Evolutionary conservation across 2,329 filamentous ascomycete genomes (phyloP), one percentile per base, ranked within the genome.

Genomic region (Xylaria sp.): DNA sequence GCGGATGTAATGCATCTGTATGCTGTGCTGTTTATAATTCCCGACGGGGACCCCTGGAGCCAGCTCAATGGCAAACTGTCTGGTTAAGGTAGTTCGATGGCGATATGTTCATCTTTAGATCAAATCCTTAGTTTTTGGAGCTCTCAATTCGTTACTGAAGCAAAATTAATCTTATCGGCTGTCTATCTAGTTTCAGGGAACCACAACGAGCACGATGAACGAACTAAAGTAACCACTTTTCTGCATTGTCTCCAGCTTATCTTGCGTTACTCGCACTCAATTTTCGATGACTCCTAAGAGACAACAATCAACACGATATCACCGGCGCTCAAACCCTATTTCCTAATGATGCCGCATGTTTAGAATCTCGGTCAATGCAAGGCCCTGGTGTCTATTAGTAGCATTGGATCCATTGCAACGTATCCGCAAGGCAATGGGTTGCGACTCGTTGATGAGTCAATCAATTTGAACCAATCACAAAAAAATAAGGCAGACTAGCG

Each of bases 1-100:
- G 46, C 86, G 83, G 66, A 88, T 83, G 79, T 89, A 89, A 72
- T 89, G 86, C 87, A 89, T 89, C 20, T 48, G n/a, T 46, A 17
- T 61, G 36, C 31, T 2, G 49, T 63, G 53, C 33, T 7, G 6
- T 23, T 28, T 38, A 33, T 46, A 15, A 6, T 10, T 53, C 46
- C 33, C 11, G 33, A 26, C 38, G 28, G n/a, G 40, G 7, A 11
- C 10, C 1, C n/a, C n/a, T 23, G 4, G 17, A 7, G 23, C n/a
- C 9, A 44, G n/a, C 44, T 31, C 54, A 51, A 20, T n/a, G 33
- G 23, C 33, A 23, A 53, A 26, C 28, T 15, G 26, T 26, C 31
- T 31, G 15, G 11, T 17, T 28, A 13, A 13, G 23, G 46, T 10
- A 51, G 48, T 9, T 15, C 13, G 7, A 9, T 9, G 6, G 2